Percentiles rank a stretch among this genome's conserved stretches.
Evolutionary conservation across 1,284 basidiomycete species (phyloP).

Genomic region (Puccinia triticina): DNA sequence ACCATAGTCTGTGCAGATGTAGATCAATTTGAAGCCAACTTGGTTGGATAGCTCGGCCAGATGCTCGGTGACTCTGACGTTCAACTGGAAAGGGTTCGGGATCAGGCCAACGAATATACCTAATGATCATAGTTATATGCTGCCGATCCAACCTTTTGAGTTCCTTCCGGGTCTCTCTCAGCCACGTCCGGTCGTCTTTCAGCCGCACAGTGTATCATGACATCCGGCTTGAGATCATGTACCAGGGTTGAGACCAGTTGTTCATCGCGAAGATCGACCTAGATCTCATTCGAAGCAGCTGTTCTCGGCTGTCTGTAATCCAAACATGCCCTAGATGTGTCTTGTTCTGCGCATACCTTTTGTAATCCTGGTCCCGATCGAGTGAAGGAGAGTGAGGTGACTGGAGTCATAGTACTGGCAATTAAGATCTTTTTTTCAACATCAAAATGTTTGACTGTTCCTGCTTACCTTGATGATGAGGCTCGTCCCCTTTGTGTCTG

Average conservation of each 20-base stretch:
- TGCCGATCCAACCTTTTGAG: neutral
- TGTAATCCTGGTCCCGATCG: constrained; percentile 5
- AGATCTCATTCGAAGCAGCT: neutral
- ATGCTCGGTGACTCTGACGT: constrained; percentile 53
- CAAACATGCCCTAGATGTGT: neutral
- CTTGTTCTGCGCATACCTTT: neutral
- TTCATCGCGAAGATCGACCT: constrained; percentile 16
- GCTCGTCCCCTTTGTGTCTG: neutral
- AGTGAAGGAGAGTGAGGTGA: constrained; percentile 10
- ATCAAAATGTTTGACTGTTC: neutral
- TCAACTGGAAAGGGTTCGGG: constrained; percentile 48
- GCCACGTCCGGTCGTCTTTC: constrained; percentile 80
- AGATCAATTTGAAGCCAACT: constrained; percentile 63
- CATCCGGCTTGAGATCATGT: constrained; percentile 60
- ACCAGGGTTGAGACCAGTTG: constrained; percentile 14
- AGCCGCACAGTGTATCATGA: constrained; percentile 82
- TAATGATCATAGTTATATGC: neutral
- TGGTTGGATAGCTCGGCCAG: constrained; percentile 27
- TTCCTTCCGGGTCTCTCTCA: constrained; percentile 67
- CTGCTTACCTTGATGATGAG: neutral
- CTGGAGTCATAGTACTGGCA: neutral
- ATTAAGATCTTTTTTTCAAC: neutral
- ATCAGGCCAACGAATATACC: neutral
- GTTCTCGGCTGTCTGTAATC: neutral
- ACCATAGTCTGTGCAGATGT: constrained; percentile 72